A percentile compares a stretch with the other conserved stretches of the same genome.
Evolutionary conservation across 2,329 filamentous ascomycete genomes (phyloP).

Genomic region (Aspergillus sp.): DNA sequence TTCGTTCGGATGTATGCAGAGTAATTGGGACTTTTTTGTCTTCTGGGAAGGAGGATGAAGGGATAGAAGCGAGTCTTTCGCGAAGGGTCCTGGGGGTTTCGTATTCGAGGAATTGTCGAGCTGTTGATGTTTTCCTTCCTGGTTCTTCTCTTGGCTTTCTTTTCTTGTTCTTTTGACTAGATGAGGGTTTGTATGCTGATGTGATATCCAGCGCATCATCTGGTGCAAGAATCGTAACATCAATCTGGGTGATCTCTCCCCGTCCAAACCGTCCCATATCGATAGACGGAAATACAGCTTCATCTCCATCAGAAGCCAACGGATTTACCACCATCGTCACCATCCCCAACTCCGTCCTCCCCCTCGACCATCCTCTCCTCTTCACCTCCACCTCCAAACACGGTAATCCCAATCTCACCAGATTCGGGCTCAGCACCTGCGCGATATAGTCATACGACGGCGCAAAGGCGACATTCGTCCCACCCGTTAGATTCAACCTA

Average conservation of each 20-base stretch:
- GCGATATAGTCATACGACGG: constrained; percentile 54
- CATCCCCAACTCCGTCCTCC: constrained; percentile 41
- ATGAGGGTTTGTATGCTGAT: neutral
- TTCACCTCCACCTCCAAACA: constrained; percentile 38
- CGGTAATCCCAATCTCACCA: constrained; percentile 48
- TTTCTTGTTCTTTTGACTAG: neutral
- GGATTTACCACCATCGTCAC: constrained; percentile 47
- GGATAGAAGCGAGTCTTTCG: constrained; percentile 5
- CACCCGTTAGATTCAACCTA: constrained; percentile 48
- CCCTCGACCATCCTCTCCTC: constrained; percentile 52
- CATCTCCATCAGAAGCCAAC: constrained; percentile 15
- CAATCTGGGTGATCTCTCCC: constrained; percentile 29
- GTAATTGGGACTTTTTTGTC: constrained; percentile 16
- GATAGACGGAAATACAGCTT: constrained; percentile 26
- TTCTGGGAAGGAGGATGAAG: neutral
- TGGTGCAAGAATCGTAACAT: constrained; percentile 36
- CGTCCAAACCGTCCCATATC: constrained; percentile 23
- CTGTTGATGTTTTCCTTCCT: constrained; percentile 3
- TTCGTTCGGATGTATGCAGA: constrained; percentile 37
- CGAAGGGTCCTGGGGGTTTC: constrained; percentile 12
- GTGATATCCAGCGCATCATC: constrained; percentile 10
- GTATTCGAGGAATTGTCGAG: constrained; percentile 22
- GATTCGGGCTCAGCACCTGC: constrained; percentile 53
- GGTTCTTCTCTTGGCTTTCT: neutral
- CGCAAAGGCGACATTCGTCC: constrained; percentile 53